phyloP scores from a whole-genome alignment of 2,329 filamentous ascomycete species.

The Alternaria viburni region DNA sequence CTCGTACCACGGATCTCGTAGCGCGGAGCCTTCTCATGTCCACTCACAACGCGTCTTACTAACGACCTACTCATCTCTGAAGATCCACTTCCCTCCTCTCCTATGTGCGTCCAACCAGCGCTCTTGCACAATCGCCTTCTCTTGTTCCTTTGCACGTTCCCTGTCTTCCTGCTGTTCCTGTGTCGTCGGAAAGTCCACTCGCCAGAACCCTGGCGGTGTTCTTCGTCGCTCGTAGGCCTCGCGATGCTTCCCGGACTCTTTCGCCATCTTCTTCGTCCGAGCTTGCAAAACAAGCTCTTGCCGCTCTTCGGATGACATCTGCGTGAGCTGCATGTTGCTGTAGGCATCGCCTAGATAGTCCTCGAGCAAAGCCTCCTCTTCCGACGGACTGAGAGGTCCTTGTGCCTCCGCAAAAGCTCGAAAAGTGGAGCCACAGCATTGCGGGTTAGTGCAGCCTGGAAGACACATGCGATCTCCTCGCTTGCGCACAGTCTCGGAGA shows the following conservation, averaged over 20 bases:
- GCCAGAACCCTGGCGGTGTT: constrained; percentile 90
- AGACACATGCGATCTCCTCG: constrained; percentile 73
- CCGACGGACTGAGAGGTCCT: constrained; percentile 34
- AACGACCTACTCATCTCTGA: constrained; percentile 71
- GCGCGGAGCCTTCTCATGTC: neutral
- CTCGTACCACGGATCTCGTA: neutral
- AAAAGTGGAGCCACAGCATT: constrained; percentile 79
- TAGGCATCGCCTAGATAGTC: constrained; percentile 60
- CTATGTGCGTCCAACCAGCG: constrained; percentile 83
- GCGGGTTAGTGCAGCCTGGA: constrained; percentile 73
- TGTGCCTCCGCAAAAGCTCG: constrained; percentile 64
- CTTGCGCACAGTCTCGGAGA: constrained; percentile 74
- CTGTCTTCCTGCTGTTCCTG: constrained; percentile 76
- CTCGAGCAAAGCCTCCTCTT: constrained; percentile 54
- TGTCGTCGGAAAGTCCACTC: constrained; percentile 85
- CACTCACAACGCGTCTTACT: neutral
- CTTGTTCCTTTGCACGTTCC: constrained; percentile 67
- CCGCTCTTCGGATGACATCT: constrained; percentile 66
- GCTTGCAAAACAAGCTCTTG: constrained; percentile 76
- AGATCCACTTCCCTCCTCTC: constrained; percentile 76
- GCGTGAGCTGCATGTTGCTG: constrained; percentile 43
- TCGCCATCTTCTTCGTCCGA: constrained; percentile 73
- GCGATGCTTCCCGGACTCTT: constrained; percentile 78
- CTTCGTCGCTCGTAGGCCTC: constrained; percentile 72
- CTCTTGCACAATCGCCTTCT: constrained; percentile 70